Percentiles rank a stretch among this genome's conserved stretches.
phyloP scores from a whole-genome alignment of 768 basidiomycete species.

The Clavaria fumosa region DNA sequence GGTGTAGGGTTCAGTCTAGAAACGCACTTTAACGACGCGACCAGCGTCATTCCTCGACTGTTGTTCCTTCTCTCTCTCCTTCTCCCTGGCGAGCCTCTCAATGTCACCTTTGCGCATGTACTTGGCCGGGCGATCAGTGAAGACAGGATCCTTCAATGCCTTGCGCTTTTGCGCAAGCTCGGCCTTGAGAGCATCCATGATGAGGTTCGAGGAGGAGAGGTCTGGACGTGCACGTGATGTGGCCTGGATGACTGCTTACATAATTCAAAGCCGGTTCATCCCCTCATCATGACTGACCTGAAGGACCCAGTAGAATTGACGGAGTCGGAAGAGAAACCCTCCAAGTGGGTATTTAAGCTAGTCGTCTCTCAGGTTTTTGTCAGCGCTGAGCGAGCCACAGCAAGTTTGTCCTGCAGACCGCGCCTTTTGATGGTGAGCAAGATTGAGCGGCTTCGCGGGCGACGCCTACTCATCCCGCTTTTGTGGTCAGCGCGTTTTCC shows the following conservation, averaged over 20 bases:
- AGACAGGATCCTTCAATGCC: conserved; percentile 35
- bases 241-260: no score
- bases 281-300: no score
- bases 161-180: conserved; percentile 86
- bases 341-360: no score
- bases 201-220: conserved; percentile 7
- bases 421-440: conserved; percentile 73
- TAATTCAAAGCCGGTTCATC: no score
- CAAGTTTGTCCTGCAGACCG: conserved; percentile 86
- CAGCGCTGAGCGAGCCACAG: no score
- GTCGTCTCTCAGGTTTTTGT: no score
- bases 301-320: no score
- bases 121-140: conserved; percentile 43
- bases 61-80: conserved; percentile 26
- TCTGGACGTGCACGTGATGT: no score
- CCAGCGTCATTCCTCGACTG: conserved; percentile 19
- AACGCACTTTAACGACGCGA: conserved; percentile 30
- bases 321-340: no score
- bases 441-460: conserved; percentile 1
- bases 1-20: no score
- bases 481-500: conserved; percentile 75
- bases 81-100: conserved; percentile 51
- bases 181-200: conserved; percentile 83
- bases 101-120: conserved; percentile 89
- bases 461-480: conserved; percentile 3